Evolutionary conservation across 495 filamentous ascomycete species (phyloP).

Genomic region (Alectoria sarmentosa): DNA sequence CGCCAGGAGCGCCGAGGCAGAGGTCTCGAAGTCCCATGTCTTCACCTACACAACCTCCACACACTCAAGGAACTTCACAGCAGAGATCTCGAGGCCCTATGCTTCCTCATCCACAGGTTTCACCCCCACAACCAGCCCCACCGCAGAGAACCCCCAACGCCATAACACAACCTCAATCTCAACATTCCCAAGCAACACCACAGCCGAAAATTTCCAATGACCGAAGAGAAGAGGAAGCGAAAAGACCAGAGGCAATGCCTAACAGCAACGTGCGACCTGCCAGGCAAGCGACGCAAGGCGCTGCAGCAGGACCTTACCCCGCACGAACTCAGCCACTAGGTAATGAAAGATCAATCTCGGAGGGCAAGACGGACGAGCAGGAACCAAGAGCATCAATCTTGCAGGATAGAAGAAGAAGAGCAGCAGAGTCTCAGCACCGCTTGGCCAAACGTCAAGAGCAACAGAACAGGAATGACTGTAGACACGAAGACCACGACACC

Average conservation of each 20-base stretch:
- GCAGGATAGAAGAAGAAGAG: not conserved
- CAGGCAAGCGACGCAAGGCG: not conserved
- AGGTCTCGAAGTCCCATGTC: not conserved
- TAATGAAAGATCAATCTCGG: not conserved
- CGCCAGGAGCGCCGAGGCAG: not conserved
- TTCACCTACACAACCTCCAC: not conserved
- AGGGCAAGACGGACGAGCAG: not conserved
- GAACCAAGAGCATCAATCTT: not conserved
- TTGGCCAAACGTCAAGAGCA: not conserved
- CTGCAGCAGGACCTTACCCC: not conserved
- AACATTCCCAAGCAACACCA: not conserved
- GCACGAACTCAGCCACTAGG: not conserved
- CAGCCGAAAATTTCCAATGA: not conserved
- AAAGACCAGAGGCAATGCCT: not conserved
- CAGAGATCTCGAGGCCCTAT: slow-evolving; percentile 3
- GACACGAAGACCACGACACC: not conserved
- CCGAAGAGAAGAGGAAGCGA: not conserved
- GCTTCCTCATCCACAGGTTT: not conserved
- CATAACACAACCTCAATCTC: not conserved
- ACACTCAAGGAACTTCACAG: not conserved
- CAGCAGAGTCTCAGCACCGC: not conserved
- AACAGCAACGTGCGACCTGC: not conserved
- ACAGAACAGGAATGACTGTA: not conserved
- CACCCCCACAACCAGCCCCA: not conserved
- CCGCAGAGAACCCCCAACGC: not conserved